phyloP scores from a whole-genome alignment of 2,329 filamentous ascomycete species.

The Colletotrichum orchidophilum region DNA sequence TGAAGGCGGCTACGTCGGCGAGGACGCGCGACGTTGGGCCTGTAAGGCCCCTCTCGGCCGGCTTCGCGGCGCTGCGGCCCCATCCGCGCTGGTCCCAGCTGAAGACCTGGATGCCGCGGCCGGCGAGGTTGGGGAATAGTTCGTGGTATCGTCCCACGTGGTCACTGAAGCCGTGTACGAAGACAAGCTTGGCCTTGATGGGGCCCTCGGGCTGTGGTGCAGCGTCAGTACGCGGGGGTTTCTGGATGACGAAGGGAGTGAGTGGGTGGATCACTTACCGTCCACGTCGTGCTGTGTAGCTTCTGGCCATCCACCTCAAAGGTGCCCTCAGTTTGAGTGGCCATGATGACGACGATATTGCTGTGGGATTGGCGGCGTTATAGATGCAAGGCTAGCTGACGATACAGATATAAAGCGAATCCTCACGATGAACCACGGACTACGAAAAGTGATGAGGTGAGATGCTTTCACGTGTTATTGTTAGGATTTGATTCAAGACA shows the following conservation, averaged over 20 bases:
- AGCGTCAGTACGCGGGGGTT: constrained; percentile 6
- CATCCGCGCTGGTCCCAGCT: constrained; percentile 90
- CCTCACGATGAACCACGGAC: not conserved
- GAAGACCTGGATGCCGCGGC: constrained; percentile 77
- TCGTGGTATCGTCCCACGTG: constrained; percentile 81
- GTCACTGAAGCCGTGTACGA: constrained; percentile 92
- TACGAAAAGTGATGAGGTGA: not conserved
- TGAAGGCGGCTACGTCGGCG: constrained; percentile 80
- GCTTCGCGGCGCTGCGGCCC: constrained; percentile 75
- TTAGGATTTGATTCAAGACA: constrained; percentile 4
- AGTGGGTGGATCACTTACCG: constrained; percentile 51
- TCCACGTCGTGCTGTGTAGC: constrained; percentile 68
- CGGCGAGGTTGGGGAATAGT: constrained; percentile 77
- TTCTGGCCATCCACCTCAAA: constrained; percentile 55
- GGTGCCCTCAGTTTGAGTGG: constrained; percentile 58
- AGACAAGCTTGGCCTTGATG: constrained; percentile 76
- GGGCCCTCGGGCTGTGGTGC: constrained; percentile 60
- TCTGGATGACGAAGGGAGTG: not conserved
- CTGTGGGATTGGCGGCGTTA: not conserved
- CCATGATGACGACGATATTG: constrained; percentile 40
- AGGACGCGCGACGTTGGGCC: constrained; percentile 79
- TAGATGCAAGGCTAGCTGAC: not conserved
- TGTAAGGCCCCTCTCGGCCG: constrained; percentile 74
- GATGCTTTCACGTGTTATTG: constrained; percentile 9
- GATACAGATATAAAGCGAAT: not conserved